Conservation (phyloP, 306 rosid species). For the Abrus pulchellus region DNA sequence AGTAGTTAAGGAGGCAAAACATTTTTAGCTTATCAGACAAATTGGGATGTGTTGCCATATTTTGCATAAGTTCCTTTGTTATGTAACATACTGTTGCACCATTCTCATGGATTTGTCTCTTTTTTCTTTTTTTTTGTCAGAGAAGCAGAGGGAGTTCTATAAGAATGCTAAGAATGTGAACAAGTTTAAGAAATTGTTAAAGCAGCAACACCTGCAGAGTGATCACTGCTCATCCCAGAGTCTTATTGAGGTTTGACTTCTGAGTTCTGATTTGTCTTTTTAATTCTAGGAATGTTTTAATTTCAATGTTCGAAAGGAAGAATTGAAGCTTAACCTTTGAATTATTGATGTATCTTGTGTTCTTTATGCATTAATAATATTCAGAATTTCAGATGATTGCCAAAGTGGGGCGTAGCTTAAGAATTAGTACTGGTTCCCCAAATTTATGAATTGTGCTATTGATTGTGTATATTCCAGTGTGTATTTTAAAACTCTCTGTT, state of each 20-base stretch:
- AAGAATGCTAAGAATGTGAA: conserved; percentile 80
- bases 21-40: too few species aligned
- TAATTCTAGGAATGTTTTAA: too few species aligned
- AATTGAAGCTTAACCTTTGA: too few species aligned
- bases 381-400: neutral
- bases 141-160: conserved; percentile 78
- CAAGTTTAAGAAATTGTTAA: conserved; percentile 76
- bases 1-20: too few species aligned
- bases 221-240: conserved; percentile 36
- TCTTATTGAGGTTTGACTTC: conserved; percentile 59
- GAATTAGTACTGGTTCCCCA: too few species aligned
- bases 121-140: conserved; percentile 55
- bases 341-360: too few species aligned
- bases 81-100: neutral
- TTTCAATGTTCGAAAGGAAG: too few species aligned
- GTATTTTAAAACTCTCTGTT: neutral
- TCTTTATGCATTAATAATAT: too few species aligned
- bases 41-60: neutral
- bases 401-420: neutral
- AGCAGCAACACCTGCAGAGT: conserved; percentile 56
- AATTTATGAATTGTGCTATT: conserved; percentile 9
- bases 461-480: neutral
- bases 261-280: neutral
- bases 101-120: neutral
- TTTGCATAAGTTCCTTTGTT: conserved; percentile 10